Evolutionary conservation across 108 stramenopile species (phyloP).

Genomic region (Discostella stelligeroides): DNA sequence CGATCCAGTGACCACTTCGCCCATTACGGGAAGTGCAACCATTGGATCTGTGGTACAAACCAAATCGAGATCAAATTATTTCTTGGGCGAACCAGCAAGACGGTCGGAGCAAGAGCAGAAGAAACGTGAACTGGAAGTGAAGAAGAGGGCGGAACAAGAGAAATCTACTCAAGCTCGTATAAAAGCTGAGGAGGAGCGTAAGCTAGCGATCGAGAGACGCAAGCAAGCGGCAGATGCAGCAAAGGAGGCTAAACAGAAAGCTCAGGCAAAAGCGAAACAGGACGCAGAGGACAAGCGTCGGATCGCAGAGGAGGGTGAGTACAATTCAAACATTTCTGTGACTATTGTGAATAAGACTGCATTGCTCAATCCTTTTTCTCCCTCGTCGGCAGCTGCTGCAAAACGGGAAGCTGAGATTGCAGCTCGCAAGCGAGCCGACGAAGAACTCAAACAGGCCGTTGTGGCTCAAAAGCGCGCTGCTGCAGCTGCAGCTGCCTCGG

Average conservation of each 20-base stretch:
- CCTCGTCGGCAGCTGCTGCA: neutral
- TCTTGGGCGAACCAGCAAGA: conserved; percentile 43
- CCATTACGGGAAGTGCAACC: conserved; percentile 18
- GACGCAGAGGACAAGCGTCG: conserved; percentile 8
- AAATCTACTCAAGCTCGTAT: conserved; percentile 13
- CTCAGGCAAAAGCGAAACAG: conserved; percentile 16
- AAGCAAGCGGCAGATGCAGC: conserved; percentile 35
- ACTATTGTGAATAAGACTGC: neutral
- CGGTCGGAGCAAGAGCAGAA: conserved; percentile 19
- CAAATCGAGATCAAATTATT: conserved; percentile 39
- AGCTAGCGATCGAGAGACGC: conserved; percentile 2
- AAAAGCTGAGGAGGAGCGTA: conserved; percentile 10
- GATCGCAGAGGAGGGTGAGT: conserved; percentile 1
- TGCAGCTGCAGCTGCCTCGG: conserved; percentile 10
- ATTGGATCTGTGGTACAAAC: conserved; percentile 34
- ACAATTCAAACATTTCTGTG: no score
- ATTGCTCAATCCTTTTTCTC: neutral
- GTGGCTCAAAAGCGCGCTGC: conserved; percentile 27
- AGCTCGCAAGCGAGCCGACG: conserved; percentile 31
- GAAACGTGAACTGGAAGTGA: conserved; percentile 20
- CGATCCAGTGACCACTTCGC: conserved; percentile 26
- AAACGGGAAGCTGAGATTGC: conserved; percentile 16
- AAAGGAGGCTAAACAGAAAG: conserved; percentile 16
- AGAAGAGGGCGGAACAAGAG: conserved; percentile 9
- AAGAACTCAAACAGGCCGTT: conserved; percentile 25